phyloP scores from a whole-genome alignment of 2,329 filamentous ascomycete species.

The Pezicula neosporulosa region DNA sequence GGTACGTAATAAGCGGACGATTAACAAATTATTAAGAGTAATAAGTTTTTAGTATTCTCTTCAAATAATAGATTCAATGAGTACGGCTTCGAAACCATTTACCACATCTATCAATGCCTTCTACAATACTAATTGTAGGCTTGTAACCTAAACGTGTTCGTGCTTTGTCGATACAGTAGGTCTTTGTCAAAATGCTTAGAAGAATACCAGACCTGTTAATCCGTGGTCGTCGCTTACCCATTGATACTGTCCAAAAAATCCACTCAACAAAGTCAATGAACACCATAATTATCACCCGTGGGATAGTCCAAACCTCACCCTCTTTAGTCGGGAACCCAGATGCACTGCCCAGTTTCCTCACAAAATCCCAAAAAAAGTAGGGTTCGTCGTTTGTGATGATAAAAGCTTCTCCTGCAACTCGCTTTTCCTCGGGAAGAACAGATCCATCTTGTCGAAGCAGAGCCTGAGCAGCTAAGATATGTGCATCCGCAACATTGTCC shows the following conservation, averaged over 20 bases:
- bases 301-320: constrained; percentile 4
- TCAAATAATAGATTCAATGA: too few species aligned
- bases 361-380: constrained; percentile 67
- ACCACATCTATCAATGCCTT: neutral
- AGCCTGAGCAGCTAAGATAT: constrained; percentile 38
- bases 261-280: constrained; percentile 6
- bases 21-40: too few species aligned
- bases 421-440: neutral
- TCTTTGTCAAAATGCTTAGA: neutral
- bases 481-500: constrained; percentile 46
- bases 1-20: too few species aligned
- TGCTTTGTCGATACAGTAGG: neutral
- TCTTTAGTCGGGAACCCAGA: constrained; percentile 42
- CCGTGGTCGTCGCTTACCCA: neutral
- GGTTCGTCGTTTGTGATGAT: constrained; percentile 75
- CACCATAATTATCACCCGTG: neutral
- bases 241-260: constrained; percentile 2
- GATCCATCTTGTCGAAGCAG: constrained; percentile 3
- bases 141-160: neutral
- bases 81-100: too few species aligned
- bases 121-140: neutral
- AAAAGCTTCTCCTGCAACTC: constrained; percentile 77
- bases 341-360: constrained; percentile 82
- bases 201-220: neutral
- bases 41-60: too few species aligned